Base-by-base conservation (phyloP, 78 protist genomes). In the Tieghemostelium lacteum region DNA sequence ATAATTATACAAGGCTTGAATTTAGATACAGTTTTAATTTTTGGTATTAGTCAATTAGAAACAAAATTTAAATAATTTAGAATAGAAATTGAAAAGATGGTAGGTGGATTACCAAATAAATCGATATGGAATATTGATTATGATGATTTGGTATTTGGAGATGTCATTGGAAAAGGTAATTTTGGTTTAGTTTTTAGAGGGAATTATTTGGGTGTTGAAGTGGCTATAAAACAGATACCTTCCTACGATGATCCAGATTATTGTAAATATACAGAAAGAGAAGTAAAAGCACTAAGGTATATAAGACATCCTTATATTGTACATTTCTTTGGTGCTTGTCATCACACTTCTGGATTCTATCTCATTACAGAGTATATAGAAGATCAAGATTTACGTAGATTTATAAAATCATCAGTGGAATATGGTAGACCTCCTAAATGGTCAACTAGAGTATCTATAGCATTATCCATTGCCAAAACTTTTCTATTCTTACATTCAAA, bases 101-200 rank as follows among this genome's bases (percentile, higher is more conserved):
- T 83, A 4, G 89, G 89, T 20, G 89, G 89, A 58, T 69, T 66
- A 69, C 89, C 89, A 55, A 52, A 39, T 69, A 63, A 73, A 55
- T 29, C 62, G 20, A 33, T 83, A 37, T 83, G 89, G 89, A 62
- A 83, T 19, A 73, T 86, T 8, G 92, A 86, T 20, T 86, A 86
- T 49, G 74, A 86, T 1, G 92, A 86, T 39, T 65, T 86, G 16
- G 62, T 86, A 37, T 86, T 86, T 73, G 65, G 65, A 37, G 74
- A 86, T 14, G 26, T 86, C 26, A 74, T 86, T 55, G 92, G 92
- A 8, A 74, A 86, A 40, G 92, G 92, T 39, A 86, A 86, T n/a
- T 86, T 86, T 52, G 92, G 92, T 28, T 50, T 45, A 52, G 92
- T 86, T 4, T 72, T 72, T 55, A 45, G 92, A 17, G 92, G 92